Evolutionary conservation across 768 basidiomycete species (phyloP), one percentile per base, ranked within the genome.

Genomic region (Crepidotus variabilis): DNA sequence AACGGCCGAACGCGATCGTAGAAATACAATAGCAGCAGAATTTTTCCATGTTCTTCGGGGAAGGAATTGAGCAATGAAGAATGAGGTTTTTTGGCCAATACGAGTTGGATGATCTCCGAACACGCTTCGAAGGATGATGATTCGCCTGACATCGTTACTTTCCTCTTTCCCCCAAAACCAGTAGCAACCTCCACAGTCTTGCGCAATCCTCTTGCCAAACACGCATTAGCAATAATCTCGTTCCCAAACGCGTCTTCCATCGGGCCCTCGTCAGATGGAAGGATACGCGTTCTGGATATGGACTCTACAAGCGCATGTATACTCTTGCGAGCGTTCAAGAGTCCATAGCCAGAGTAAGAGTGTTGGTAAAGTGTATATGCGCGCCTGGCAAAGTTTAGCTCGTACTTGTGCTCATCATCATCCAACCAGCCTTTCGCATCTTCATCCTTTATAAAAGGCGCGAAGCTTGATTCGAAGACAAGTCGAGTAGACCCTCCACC

Each of bases 401-500:
- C 85, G 71, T 94, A 97, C 72, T 90, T 92, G 76, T 98, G 96
- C 54, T 97, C 95, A 47, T 94, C 96, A 4, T 89, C 88, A 57
- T 79, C 82, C 34, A 81, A 61, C 23, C 62, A 60, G 23, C 72
- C 71, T 24, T 78, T 78, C 16, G 66, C 57, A 28, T 63, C 61
- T 4, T 43, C 3, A 3, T 43, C 39, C 39, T 11, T 43, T 11
- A 11, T 5, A 0, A 65, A 55, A 8, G 63, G 60, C 5, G 67
- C 51, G 70, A 85, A 85, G 51, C 71, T 75, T 1, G 96, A 96
- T 72, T 95, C 88, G 64, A 98, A 98, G 55, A 97, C 94, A 69
- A 98, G 97, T 74, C 97, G 97, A 21, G 95, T 98, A 58, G 94
- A 95, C 28, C 91, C 97, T 2, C 97, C 97, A 3, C 97, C 97